phyloP scores from a whole-genome alignment of 2,329 filamentous ascomycete genomes.

The Colletotrichum lentis region DNA sequence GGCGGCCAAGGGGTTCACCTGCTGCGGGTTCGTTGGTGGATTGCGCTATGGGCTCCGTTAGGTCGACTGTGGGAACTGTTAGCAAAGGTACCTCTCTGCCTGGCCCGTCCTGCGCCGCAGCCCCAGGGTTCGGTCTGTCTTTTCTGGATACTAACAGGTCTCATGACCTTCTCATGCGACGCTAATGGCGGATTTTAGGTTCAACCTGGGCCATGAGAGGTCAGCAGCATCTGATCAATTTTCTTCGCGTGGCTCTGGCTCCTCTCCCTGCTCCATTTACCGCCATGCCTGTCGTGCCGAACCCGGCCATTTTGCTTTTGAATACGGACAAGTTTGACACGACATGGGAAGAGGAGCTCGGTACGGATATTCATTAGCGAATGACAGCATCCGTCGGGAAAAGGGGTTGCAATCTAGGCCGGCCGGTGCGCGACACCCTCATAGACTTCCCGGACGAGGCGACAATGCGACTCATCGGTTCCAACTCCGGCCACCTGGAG shows the following conservation, averaged over 20 bases:
- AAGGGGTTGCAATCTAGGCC: slow-evolving; percentile 15
- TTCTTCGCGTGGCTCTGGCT: neutral
- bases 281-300: neutral
- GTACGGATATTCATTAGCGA: neutral
- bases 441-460: neutral
- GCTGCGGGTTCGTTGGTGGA: slow-evolving; percentile 11
- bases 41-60: slow-evolving; percentile 15
- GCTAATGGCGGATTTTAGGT: slow-evolving; percentile 39
- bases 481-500: neutral
- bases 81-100: slow-evolving; percentile 23
- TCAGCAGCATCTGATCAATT: slow-evolving; percentile 38
- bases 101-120: slow-evolving; percentile 24
- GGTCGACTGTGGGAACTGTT: slow-evolving; percentile 17
- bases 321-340: slow-evolving; percentile 1
- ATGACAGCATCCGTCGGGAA: neutral
- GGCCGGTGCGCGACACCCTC: slow-evolving; percentile 16
- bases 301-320: neutral
- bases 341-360: neutral
- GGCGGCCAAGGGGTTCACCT: neutral
- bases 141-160: slow-evolving; percentile 40
- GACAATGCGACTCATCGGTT: neutral
- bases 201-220: slow-evolving; percentile 38
- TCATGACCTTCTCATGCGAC: slow-evolving; percentile 39
- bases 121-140: slow-evolving; percentile 32
- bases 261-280: neutral